Percentiles rank a stretch among this genome's conserved stretches.
Evolutionary conservation across 805 yeast species (phyloP).

Genomic region (Barnettozyma sucrosica): DNA sequence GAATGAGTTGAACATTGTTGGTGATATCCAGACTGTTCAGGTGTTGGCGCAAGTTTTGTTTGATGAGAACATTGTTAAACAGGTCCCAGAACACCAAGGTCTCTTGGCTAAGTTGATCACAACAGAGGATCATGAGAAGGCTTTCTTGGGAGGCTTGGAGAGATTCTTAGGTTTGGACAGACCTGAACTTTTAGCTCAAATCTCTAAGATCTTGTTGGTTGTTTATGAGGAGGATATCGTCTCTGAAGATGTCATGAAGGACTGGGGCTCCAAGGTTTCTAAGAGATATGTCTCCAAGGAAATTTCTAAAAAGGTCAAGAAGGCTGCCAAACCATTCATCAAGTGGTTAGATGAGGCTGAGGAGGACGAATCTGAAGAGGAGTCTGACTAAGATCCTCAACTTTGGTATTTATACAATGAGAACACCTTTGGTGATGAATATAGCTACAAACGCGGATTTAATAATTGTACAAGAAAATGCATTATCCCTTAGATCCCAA

Average conservation of each 20-base stretch:
- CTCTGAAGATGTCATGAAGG: conserved; percentile 72
- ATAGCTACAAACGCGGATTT: background rate
- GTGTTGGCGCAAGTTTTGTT: conserved; percentile 90
- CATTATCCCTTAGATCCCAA: conserved; percentile 9
- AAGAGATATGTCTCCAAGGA: conserved; percentile 93
- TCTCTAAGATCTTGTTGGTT: conserved; percentile 78
- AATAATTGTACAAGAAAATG: conserved; percentile 4
- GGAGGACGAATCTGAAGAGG: conserved; percentile 50
- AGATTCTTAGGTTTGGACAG: conserved; percentile 82
- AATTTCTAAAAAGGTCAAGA: conserved; percentile 85
- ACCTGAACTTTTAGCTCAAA: conserved; percentile 58
- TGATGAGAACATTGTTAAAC: conserved; percentile 65
- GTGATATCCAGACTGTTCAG: conserved; percentile 73
- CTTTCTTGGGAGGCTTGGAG: conserved; percentile 93
- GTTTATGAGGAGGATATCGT: conserved; percentile 80
- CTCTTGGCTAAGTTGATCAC: conserved; percentile 72
- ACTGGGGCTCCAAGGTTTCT: conserved; percentile 88
- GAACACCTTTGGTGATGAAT: background rate
- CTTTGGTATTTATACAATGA: background rate
- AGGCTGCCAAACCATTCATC: conserved; percentile 92
- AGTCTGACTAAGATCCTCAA: conserved; percentile 9
- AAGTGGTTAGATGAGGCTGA: conserved; percentile 96
- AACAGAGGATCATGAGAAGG: conserved; percentile 68
- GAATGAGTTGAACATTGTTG: conserved; percentile 65
- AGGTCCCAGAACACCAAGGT: conserved; percentile 75